Conservation (phyloP, 768 basidiomycete species). For the Mycena rebaudengoi region DNA sequence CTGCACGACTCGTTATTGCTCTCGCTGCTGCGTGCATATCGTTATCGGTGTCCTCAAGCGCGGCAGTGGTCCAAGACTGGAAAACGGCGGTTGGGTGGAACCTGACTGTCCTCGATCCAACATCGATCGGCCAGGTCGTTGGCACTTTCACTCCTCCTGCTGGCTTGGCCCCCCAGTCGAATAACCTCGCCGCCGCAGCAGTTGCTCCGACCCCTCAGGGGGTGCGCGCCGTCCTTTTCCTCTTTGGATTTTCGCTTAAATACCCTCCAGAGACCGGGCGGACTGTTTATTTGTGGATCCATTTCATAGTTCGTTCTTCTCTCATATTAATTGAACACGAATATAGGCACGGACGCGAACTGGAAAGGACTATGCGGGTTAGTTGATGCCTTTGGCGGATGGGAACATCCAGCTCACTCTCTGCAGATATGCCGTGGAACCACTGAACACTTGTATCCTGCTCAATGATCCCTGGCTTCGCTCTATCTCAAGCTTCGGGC, state of each 20-base stretch:
- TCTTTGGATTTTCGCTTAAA: not conserved
- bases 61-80: conserved; percentile 7
- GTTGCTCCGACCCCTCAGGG: not conserved
- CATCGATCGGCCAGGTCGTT: conserved; percentile 10
- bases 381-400: not conserved
- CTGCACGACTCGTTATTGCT: not conserved
- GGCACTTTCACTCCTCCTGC: conserved; percentile 20
- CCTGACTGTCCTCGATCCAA: conserved; percentile 12
- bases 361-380: conserved; percentile 26
- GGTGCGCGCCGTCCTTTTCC: too few relatives aligned
- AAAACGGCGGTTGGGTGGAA: conserved; percentile 21
- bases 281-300: conserved; percentile 24
- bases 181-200: not conserved
- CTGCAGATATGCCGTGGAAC: conserved; percentile 23
- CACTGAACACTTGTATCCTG: conserved; percentile 27
- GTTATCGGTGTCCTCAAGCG: conserved; percentile 2
- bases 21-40: not conserved
- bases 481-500: conserved; percentile 23
- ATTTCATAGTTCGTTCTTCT: too few relatives aligned
- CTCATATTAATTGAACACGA: too few relatives aligned
- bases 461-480: conserved; percentile 22
- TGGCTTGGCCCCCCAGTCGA: not conserved
- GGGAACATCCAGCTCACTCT: not conserved
- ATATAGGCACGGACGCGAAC: too few relatives aligned
- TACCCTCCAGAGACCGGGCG: conserved; percentile 19